These are phyloP conservation scores for Helotiales sp. DNA, from an alignment of 2,329 filamentous ascomycete genomes.

Conservation along the genomic window DNA sequence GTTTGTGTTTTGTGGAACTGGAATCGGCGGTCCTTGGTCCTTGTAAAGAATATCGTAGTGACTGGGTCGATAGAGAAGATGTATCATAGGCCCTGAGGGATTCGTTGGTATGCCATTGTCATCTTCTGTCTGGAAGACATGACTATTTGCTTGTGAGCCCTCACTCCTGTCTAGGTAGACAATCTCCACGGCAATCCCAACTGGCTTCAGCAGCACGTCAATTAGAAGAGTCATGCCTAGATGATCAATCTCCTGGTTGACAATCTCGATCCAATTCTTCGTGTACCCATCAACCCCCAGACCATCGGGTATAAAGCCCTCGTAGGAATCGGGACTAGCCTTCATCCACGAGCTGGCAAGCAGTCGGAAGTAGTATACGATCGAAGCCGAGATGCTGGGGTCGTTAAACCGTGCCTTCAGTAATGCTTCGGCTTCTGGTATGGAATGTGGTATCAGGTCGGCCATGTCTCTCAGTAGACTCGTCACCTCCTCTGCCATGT, in stretches of 20 bases:
- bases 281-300: slow-evolving; percentile 67
- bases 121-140: slow-evolving; percentile 42
- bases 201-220: slow-evolving; percentile 76
- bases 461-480: slow-evolving; percentile 66
- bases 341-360: slow-evolving; percentile 85
- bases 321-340: slow-evolving; percentile 66
- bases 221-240: slow-evolving; percentile 78
- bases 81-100: slow-evolving; percentile 51
- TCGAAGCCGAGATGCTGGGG: slow-evolving; percentile 61
- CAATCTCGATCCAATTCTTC: slow-evolving; percentile 67
- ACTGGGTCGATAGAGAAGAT: slow-evolving; percentile 67
- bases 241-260: slow-evolving; percentile 84
- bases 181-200: slow-evolving; percentile 79
- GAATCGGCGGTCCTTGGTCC: slow-evolving; percentile 34
- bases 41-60: slow-evolving; percentile 96
- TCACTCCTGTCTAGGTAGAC: slow-evolving; percentile 87
- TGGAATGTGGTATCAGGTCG: slow-evolving; percentile 47
- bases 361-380: slow-evolving; percentile 84
- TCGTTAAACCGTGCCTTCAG: slow-evolving; percentile 73
- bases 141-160: slow-evolving; percentile 70
- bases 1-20: slow-evolving; percentile 32
- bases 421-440: slow-evolving; percentile 53
- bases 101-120: slow-evolving; percentile 36
- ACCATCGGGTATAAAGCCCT: slow-evolving; percentile 66
- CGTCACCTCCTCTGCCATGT: slow-evolving; percentile 78